phyloP scores from a whole-genome alignment of 768 basidiomycete species.

The Tubosaeta sp. region DNA sequence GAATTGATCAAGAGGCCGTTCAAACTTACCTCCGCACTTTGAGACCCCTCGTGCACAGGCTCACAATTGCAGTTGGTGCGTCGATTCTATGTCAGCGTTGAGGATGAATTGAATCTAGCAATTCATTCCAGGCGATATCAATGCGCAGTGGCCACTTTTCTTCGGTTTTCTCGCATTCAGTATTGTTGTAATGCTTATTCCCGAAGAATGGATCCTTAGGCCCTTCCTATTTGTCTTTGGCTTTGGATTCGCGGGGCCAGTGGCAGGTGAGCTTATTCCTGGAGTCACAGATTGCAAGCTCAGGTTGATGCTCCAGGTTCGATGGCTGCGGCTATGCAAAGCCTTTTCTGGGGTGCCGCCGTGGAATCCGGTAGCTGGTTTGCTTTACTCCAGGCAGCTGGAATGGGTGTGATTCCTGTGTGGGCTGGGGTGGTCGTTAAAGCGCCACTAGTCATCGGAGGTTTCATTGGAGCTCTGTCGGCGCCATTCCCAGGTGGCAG shows the following conservation, averaged over 20 bases:
- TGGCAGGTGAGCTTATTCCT: no score
- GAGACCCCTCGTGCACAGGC: slow-evolving; percentile 3
- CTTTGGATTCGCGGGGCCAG: slow-evolving; percentile 9
- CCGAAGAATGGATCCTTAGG: slow-evolving; percentile 11
- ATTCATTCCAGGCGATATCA: slow-evolving; percentile 6
- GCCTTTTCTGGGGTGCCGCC: no score
- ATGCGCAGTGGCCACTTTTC: slow-evolving; percentile 5
- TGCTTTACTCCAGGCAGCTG: no score
- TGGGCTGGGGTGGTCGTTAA: no score
- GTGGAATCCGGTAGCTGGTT: no score
- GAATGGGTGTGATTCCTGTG: no score
- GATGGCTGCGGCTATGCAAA: no score
- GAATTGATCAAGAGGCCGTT: slow-evolving; percentile 3
- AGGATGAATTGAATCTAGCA: background rate
- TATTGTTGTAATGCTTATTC: slow-evolving; percentile 6
- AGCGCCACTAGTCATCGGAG: no score
- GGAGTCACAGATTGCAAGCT: no score
- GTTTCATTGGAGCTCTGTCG: no score
- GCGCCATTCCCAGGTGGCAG: no score
- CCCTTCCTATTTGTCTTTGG: slow-evolving; percentile 11
- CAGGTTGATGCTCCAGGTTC: no score
- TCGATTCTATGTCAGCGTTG: background rate
- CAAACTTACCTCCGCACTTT: slow-evolving; percentile 1
- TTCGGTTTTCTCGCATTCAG: slow-evolving; percentile 1
- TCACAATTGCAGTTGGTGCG: slow-evolving; percentile 9